Evolutionary conservation across 176 grass and related monocot genomes (phyloP).

Genomic region (Musa beccarii): DNA sequence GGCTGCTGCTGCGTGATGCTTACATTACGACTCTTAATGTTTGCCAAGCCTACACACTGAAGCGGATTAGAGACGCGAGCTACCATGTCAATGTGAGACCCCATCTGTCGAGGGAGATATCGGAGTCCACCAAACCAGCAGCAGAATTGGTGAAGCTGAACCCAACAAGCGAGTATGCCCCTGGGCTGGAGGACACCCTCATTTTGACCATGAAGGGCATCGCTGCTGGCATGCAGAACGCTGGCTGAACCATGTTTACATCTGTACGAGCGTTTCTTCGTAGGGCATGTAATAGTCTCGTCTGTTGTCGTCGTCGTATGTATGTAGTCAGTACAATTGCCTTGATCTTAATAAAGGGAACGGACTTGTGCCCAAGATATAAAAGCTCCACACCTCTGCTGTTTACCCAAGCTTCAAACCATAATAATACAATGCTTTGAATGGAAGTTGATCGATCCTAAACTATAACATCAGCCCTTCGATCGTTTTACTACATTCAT

Average conservation of each 20-base stretch:
- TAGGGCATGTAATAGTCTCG: neutral
- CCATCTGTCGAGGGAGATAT: constrained; percentile 65
- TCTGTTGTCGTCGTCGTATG: neutral
- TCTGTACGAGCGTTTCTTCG: neutral
- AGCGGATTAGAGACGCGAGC: constrained; percentile 61
- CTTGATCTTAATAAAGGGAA: neutral
- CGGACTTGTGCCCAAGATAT: neutral
- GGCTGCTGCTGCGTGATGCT: constrained; percentile 57
- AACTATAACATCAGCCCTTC: no score
- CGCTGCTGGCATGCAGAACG: constrained; percentile 91
- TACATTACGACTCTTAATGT: constrained; percentile 89
- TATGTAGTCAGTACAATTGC: neutral
- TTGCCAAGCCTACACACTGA: constrained; percentile 75
- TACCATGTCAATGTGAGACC: constrained; percentile 50
- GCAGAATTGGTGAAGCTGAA: constrained; percentile 72
- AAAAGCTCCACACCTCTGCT: neutral
- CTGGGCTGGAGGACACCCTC: constrained; percentile 86
- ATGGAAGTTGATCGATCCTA: no score
- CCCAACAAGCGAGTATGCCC: constrained; percentile 69
- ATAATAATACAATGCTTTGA: no score
- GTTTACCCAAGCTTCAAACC: no score
- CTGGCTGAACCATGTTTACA: constrained; percentile 34
- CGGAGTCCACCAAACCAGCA: constrained; percentile 39
- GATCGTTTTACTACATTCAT: no score
- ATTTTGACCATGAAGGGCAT: constrained; percentile 99